Conservation (phyloP, 225 moss, liverwort and hornwort species). For the Physcomitrellopsis africana region DNA sequence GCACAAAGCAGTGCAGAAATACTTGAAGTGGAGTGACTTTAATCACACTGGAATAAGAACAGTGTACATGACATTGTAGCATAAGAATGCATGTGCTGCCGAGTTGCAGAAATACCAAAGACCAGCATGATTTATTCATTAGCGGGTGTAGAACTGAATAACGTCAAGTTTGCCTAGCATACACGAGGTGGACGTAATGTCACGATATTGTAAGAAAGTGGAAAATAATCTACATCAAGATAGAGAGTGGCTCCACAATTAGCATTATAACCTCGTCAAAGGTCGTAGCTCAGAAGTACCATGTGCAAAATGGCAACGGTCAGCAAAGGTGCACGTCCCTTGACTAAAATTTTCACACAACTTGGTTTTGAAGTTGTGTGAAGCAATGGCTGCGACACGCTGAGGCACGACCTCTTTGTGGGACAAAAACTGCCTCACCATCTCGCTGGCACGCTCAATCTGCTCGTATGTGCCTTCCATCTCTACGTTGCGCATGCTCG, state of each 20-base stretch:
- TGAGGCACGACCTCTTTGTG: constrained; percentile 75
- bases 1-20: too few species aligned
- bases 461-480: constrained; percentile 95
- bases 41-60: too few species aligned
- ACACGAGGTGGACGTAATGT: constrained; percentile 21
- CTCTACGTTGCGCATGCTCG: constrained; percentile 94
- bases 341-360: constrained; percentile 86
- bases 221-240: constrained; percentile 15
- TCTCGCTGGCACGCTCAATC: constrained; percentile 86
- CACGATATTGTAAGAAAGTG: constrained; percentile 3
- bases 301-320: constrained; percentile 94
- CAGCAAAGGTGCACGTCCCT: constrained; percentile 89
- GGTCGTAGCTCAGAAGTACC: constrained; percentile 74
- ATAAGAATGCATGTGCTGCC: too few species aligned
- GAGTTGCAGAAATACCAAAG: constrained; percentile 10
- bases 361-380: constrained; percentile 92
- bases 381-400: constrained; percentile 55
- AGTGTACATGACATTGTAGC: too few species aligned
- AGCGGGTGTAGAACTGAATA: background rate
- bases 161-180: constrained; percentile 24
- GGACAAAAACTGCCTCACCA: constrained; percentile 85
- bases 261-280: constrained; percentile 32
- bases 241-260: constrained; percentile 7
- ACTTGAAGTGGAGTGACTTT: too few species aligned
- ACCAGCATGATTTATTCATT: constrained; percentile 18